Percentiles rank a stretch among this genome's conserved stretches.
Conservation (phyloP, 2,329 filamentous ascomycete genomes). For the Colletotrichum simmondsii region DNA sequence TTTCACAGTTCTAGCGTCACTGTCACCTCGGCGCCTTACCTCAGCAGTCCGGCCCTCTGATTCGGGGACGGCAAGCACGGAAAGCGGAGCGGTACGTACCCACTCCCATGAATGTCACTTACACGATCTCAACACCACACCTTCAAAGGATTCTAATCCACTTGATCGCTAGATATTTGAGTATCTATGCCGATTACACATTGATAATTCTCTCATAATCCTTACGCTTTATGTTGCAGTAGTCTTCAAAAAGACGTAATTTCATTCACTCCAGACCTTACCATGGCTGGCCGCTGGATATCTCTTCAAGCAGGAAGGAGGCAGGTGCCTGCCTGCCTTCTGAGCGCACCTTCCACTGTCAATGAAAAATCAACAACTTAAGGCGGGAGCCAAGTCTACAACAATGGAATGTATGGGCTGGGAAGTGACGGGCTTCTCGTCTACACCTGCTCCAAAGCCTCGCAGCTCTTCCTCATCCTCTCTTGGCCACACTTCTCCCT, state of each 20-base stretch:
- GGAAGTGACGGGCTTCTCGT: neutral
- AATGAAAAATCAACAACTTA: neutral
- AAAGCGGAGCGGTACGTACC: constrained; percentile 15
- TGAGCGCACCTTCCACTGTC: neutral
- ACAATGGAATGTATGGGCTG: neutral
- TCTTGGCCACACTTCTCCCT: neutral
- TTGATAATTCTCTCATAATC: too few species aligned
- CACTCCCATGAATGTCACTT: neutral
- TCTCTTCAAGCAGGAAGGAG: neutral
- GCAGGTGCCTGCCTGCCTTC: neutral
- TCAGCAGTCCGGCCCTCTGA: constrained; percentile 20
- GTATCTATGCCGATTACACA: too few species aligned
- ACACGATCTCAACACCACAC: neutral
- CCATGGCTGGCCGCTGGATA: neutral
- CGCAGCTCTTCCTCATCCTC: neutral
- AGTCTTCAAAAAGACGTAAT: neutral
- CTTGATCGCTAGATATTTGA: neutral
- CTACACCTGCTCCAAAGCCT: neutral
- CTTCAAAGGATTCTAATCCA: neutral
- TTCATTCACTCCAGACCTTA: neutral
- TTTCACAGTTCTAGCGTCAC: constrained; percentile 20
- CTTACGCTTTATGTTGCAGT: too few species aligned
- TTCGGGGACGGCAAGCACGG: neutral
- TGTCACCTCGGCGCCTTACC: constrained; percentile 25
- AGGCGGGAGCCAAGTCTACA: neutral